phyloP scores from a whole-genome alignment of 2,329 filamentous ascomycete species.

The Pseudopyrenochaeta lycopersici region DNA sequence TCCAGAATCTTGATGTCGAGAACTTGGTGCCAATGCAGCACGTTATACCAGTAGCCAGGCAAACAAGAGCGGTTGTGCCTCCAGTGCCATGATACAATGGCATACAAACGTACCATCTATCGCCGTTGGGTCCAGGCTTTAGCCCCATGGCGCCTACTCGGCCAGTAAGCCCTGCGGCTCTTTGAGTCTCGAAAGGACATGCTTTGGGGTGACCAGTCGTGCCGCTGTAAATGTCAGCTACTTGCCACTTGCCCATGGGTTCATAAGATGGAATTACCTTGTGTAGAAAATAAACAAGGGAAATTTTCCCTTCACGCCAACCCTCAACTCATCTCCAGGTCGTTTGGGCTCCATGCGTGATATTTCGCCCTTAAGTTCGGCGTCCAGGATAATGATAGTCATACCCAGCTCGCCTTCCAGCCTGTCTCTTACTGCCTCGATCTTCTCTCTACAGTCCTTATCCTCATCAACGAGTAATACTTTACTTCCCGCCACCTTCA shows the following conservation, averaged over 20 bases:
- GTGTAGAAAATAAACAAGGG: slow-evolving; percentile 76
- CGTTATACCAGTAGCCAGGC: slow-evolving; percentile 64
- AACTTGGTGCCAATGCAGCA: slow-evolving; percentile 73
- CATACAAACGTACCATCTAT: slow-evolving; percentile 81
- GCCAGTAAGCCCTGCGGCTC: slow-evolving; percentile 52
- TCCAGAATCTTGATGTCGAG: slow-evolving; percentile 75
- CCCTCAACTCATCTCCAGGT: slow-evolving; percentile 65
- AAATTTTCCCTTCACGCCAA: slow-evolving; percentile 60
- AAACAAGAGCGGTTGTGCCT: slow-evolving; percentile 65
- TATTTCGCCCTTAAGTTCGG: slow-evolving; percentile 58
- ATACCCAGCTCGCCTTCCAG: slow-evolving; percentile 68
- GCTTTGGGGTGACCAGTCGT: slow-evolving; percentile 81
- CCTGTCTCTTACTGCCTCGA: slow-evolving; percentile 60
- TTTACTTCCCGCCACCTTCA: slow-evolving; percentile 65
- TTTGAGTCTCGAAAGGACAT: slow-evolving; percentile 66
- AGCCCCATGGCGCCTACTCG: slow-evolving; percentile 50
- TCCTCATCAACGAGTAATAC: slow-evolving; percentile 58
- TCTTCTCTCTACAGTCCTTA: slow-evolving; percentile 61
- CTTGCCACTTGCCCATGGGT: not conserved
- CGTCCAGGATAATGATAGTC: slow-evolving; percentile 63
- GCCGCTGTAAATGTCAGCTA: slow-evolving; percentile 58
- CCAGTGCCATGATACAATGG: slow-evolving; percentile 81
- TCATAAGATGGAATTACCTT: slow-evolving; percentile 50
- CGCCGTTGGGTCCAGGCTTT: slow-evolving; percentile 52
- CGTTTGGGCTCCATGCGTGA: slow-evolving; percentile 58